phyloP scores from a whole-genome alignment of 306 rosid genomes.

The Quercus dentata region DNA sequence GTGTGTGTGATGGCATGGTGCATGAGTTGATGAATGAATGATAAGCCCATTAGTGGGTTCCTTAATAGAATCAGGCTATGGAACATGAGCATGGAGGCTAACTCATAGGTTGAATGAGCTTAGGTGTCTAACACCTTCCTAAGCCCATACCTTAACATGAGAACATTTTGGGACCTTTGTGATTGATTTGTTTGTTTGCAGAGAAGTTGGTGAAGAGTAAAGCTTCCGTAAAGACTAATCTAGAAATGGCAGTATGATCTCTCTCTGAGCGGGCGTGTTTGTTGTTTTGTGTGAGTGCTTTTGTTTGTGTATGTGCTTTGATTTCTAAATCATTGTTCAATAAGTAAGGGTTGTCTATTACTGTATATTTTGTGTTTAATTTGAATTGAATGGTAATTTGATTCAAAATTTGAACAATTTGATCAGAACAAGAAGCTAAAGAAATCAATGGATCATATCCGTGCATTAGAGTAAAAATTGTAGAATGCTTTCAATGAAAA shows the following conservation, averaged over 20 bases:
- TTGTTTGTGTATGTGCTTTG: not conserved
- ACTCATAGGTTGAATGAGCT: no score
- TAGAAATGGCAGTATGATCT: conserved; percentile 73
- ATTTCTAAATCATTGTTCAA: not conserved
- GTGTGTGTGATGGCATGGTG: no score
- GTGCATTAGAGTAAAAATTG: conserved; percentile 72
- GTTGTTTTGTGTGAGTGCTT: not conserved
- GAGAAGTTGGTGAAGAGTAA: conserved; percentile 82
- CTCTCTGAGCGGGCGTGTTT: not conserved
- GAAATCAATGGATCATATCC: conserved; percentile 64
- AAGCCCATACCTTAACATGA: not conserved
- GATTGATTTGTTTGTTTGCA: conserved; percentile 30
- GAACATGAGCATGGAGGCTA: no score
- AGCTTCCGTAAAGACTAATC: conserved; percentile 79
- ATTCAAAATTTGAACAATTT: not conserved
- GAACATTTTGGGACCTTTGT: conserved; percentile 15
- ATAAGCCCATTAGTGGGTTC: no score
- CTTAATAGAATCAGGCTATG: no score
- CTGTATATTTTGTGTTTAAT: not conserved
- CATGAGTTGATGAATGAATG: no score
- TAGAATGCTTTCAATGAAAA: conserved; percentile 85
- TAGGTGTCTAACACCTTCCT: no score
- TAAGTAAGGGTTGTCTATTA: not conserved
- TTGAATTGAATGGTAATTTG: not conserved
- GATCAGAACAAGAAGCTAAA: conserved; percentile 72